Evolutionary conservation across 495 filamentous ascomycete species (phyloP), one percentile per base, ranked within the genome.

Genomic region (Cryomyces minteri): DNA sequence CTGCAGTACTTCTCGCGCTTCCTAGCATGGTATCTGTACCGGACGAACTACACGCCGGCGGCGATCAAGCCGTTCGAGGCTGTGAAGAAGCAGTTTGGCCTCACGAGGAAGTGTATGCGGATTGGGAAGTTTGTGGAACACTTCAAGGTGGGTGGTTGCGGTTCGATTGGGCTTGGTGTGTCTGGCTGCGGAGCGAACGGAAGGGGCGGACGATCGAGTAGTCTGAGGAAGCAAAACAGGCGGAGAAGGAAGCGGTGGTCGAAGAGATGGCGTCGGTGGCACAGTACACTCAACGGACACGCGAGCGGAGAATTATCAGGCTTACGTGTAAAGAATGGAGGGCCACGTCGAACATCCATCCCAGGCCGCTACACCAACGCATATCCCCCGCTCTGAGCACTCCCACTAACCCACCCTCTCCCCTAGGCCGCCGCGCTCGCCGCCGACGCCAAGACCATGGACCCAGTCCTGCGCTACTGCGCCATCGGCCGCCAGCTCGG

Each of bases 1-100:
- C 57, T 96, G 34, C 90, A 98, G 68, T 98, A 94, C 78, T 92
- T 98, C 67, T 81, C 88, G 51, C 87, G 90, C 62, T 96, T 96
- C 80, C 90, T 88, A 64, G 80, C 88, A 41, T 96, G 88, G 87
- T 96, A 98, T 71, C 79, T 94, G 25, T 80, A 80, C 64, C 85
- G 90, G 45, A 95, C 88, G 46, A 94, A 96, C 71, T 70, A 68
- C 49, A 74, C 80, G 4, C 65, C 75, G 41, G 64, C 71, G 43
- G 61, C 77, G 32, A 82, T 95, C 62, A 71, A 74, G 47, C 83
- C 88, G 29, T 95, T 74, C 68, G 82, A 90, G 51, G 75, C 80
- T 4, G 65, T 92, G 46, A 95, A 94, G 76, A 90, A 88, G 68
- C 84, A 94, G 62, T 88, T 98, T 62, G 84, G 82, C 43, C 70